A percentile compares a stretch with the other conserved stretches of the same genome.
Conservation (phyloP, 2,329 filamentous ascomycete species). For the Ophiostoma australiae region DNA sequence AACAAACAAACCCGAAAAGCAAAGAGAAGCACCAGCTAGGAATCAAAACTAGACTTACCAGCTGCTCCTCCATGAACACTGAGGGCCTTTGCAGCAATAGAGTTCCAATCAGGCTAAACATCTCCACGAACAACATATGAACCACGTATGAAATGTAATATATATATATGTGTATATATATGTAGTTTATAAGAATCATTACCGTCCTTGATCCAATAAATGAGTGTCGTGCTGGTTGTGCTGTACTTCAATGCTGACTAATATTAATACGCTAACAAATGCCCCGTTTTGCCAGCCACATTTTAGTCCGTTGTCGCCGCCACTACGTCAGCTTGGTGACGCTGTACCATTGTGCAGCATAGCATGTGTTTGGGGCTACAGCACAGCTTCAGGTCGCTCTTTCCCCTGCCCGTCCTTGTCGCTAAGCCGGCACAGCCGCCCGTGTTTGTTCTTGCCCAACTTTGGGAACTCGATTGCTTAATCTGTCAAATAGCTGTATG, state of each 20-base stretch:
- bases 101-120: background rate
- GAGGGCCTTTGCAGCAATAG: background rate
- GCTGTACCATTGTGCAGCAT: slow-evolving; percentile 1
- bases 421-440: background rate
- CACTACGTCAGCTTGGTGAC: slow-evolving; percentile 21
- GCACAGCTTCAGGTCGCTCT: background rate
- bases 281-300: slow-evolving; percentile 19
- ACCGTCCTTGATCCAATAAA: background rate
- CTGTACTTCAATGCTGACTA: background rate
- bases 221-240: background rate
- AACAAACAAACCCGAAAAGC: background rate
- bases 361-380: slow-evolving; percentile 9
- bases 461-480: background rate
- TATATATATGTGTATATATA: background rate
- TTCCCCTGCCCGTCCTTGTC: background rate
- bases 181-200: background rate
- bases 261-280: background rate
- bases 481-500: background rate
- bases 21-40: background rate
- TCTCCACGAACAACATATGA: background rate
- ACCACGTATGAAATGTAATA: background rate
- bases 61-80: background rate
- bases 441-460: background rate
- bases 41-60: slow-evolving; percentile 3
- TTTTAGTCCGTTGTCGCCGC: slow-evolving; percentile 14